Evolutionary conservation across 2,329 filamentous ascomycete species (phyloP).

Genomic region (Colletotrichum musicola): DNA sequence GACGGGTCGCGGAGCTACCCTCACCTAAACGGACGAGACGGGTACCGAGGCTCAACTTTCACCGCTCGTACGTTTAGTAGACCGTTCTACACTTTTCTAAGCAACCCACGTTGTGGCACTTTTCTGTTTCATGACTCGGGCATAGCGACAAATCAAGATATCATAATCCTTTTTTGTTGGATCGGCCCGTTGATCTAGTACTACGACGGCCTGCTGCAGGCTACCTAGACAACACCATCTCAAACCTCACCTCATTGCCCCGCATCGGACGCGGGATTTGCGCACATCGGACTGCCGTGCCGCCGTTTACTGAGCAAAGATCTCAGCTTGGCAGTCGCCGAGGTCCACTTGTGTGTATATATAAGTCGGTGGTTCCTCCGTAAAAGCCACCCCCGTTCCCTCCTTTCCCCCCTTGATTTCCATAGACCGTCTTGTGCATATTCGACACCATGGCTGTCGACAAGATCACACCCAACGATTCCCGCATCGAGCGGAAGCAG

Average conservation of each 20-base stretch:
- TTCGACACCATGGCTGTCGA: conserved; percentile 62
- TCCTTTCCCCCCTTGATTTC: neutral
- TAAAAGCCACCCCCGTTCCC: neutral
- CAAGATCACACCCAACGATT: conserved; percentile 75
- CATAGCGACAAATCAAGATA: conserved; percentile 1
- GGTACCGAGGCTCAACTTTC: conserved; percentile 29
- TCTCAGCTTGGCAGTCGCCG: conserved; percentile 18
- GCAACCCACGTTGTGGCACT: neutral
- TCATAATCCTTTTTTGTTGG: neutral
- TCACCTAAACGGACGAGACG: too few relatives aligned
- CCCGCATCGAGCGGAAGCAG: conserved; percentile 74
- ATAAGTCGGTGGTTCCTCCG: neutral
- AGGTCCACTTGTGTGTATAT: neutral
- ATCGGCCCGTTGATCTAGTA: neutral
- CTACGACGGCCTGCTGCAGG: conserved; percentile 7
- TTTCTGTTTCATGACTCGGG: conserved; percentile 2
- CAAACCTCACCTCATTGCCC: conserved; percentile 15
- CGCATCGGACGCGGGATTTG: conserved; percentile 12
- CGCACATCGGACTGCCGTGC: neutral
- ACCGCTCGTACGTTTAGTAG: conserved; percentile 23
- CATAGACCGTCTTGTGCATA: neutral
- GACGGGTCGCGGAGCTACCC: too few relatives aligned
- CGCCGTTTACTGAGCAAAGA: conserved; percentile 3
- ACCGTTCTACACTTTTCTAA: conserved; percentile 2
- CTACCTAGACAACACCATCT: neutral